Base-by-base conservation (phyloP, 2,329 filamentous ascomycete genomes). In the Leptodontidium sp. region DNA sequence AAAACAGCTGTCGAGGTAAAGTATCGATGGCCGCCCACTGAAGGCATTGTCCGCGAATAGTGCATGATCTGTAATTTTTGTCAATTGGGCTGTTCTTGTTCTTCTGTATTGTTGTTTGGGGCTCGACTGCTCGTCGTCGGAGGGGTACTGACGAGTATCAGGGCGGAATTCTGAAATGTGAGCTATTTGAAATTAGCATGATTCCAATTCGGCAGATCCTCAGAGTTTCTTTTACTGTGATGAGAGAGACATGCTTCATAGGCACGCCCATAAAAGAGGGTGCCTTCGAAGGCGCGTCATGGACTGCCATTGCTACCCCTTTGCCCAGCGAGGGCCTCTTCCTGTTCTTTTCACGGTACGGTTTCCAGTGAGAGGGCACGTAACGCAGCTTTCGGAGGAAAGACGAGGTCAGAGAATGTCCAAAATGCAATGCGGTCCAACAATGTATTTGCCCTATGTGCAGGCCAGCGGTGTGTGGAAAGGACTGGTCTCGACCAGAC, bases 1-100 rank as follows among this genome's bases (percentile, higher is more conserved):
- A 98, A 93, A 65, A 99, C 93, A 53, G 95, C 94, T 11, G 96
- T 98, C 52, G 94, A 98, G 49, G 95, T 91, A 75, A 96, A 93
- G 81, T 98, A 98, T 78, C 94, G 91, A 77, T 94, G 93, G 73
- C 93, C 93, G 78, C 91, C 90, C 11, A 87, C 85, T 11, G 90
- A 86, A n/a, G 94, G 92, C 94, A 98, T 98, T 70, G 97, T 90
- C 73, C 94, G 89, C 38, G 94, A 97, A 81, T 98, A 97, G 82
- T 98, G 95, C 86, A 97, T 92, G 66, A 98, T 87, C 93, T 95
- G 77, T 35, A 29, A n/a, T 29, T 61, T 40, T 49, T 32, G 68
- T 75, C 61, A 78, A 73, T 69, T 52, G 45, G 21, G 24, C 21
- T 63, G 53, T 65, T 55, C 49, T 45, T 8, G 40, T 45, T 14